Evolutionary conservation across 768 basidiomycete genomes (phyloP).

Genomic region (Xerocomus spinulosus): DNA sequence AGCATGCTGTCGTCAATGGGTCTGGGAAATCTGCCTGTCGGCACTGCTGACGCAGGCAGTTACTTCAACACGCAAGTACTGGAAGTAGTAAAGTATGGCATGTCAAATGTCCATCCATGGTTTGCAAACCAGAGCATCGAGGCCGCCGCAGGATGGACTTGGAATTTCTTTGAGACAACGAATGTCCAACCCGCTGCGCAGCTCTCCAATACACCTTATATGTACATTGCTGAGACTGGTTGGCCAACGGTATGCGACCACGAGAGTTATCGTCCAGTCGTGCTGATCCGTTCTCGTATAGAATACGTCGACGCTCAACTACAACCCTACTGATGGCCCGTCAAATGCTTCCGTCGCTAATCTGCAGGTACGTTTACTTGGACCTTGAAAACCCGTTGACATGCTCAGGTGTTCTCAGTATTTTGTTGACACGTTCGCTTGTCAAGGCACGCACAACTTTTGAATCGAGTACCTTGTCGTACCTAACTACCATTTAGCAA

Average conservation of each 20-base stretch:
- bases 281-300: conserved; percentile 22
- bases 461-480: not conserved
- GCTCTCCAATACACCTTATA: conserved; percentile 66
- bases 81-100: conserved; percentile 61
- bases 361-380: conserved; percentile 43
- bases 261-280: not conserved
- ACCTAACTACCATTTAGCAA: conserved; percentile 41
- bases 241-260: conserved; percentile 62
- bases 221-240: conserved; percentile 95
- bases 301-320: conserved; percentile 53
- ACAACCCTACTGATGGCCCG: conserved; percentile 62
- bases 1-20: conserved; percentile 50
- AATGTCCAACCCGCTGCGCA: conserved; percentile 53
- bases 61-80: conserved; percentile 76
- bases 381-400: not conserved
- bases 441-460: conserved; percentile 33
- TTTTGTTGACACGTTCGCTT: conserved; percentile 85
- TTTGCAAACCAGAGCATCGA: conserved; percentile 76
- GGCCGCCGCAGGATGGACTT: conserved; percentile 76
- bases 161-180: conserved; percentile 65
- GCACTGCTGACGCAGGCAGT: conserved; percentile 81
- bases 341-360: conserved; percentile 56
- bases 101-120: conserved; percentile 93
- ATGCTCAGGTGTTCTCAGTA: conserved; percentile 38
- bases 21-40: conserved; percentile 63